Evolutionary conservation across 805 yeast genomes (phyloP).

Genomic region (Pichia manshurica): DNA sequence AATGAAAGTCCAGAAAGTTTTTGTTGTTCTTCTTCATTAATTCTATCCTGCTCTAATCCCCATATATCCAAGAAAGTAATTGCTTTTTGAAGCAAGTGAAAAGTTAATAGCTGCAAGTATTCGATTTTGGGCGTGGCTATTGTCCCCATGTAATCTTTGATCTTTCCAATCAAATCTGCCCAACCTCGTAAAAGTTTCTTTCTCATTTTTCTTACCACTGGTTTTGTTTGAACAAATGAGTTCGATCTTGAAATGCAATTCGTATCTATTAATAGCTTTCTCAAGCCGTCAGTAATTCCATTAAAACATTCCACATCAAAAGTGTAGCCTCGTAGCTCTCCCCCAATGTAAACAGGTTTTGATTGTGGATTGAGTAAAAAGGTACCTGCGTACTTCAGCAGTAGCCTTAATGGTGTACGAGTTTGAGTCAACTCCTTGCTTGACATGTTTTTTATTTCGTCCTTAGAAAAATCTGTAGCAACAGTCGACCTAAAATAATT

Average conservation of each 20-base stretch:
- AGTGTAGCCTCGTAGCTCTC: constrained; percentile 38
- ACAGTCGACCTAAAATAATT: constrained; percentile 56
- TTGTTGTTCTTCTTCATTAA: constrained; percentile 20
- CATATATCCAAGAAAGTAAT: constrained; percentile 62
- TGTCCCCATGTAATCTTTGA: constrained; percentile 67
- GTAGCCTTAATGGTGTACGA: constrained; percentile 47
- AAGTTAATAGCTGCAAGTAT: constrained; percentile 55
- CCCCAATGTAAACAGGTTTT: constrained; percentile 32
- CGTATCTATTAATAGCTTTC: constrained; percentile 55
- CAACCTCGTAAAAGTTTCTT: constrained; percentile 72
- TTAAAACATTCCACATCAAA: constrained; percentile 56
- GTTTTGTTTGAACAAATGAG: constrained; percentile 57
- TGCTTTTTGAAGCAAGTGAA: constrained; percentile 62
- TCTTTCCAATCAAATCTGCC: constrained; percentile 72
- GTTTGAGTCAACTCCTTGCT: constrained; percentile 32
- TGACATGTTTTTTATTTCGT: constrained; percentile 11
- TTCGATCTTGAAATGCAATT: constrained; percentile 73
- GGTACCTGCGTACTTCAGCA: constrained; percentile 59
- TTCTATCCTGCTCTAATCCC: constrained; percentile 55
- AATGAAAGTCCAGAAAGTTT: constrained; percentile 16
- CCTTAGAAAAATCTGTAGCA: constrained; percentile 17
- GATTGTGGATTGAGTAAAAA: constrained; percentile 62
- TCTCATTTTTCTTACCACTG: constrained; percentile 56
- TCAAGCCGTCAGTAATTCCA: constrained; percentile 67
- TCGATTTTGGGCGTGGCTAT: constrained; percentile 52